Evolutionary conservation across 78 protist species (phyloP).

Genomic region (Capsaspora owczarzaki): DNA sequence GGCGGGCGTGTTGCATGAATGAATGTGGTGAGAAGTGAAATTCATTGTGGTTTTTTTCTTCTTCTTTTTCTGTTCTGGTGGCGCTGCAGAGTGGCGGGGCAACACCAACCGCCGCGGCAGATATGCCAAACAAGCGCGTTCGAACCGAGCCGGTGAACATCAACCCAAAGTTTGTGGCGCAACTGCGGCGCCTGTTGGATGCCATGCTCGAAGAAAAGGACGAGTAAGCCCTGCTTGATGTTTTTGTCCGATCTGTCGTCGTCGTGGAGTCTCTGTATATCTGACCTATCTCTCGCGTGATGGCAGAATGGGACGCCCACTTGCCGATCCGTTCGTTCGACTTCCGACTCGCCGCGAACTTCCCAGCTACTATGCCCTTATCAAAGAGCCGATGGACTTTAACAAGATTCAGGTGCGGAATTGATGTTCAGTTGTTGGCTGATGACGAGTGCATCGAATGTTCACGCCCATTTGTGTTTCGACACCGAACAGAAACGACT

Average conservation of each 20-base stretch:
- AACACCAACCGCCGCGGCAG: too few species aligned
- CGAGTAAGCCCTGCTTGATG: background rate
- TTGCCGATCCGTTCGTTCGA: background rate
- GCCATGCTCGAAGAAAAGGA: background rate
- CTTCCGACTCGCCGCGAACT: background rate
- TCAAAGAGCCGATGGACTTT: conserved; percentile 2
- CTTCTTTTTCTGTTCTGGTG: background rate
- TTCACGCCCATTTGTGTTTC: too few species aligned
- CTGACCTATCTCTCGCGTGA: background rate
- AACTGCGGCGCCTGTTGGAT: background rate
- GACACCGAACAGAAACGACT: too few species aligned
- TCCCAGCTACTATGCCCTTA: conserved; percentile 21
- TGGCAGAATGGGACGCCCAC: background rate
- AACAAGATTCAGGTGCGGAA: background rate
- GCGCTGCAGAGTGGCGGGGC: background rate
- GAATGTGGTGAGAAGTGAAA: too few species aligned
- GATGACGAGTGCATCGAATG: background rate
- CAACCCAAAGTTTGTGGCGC: too few species aligned
- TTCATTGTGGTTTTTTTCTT: background rate
- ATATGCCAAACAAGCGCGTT: too few species aligned
- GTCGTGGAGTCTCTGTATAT: too few species aligned
- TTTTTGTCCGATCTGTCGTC: background rate
- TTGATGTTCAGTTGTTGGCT: background rate
- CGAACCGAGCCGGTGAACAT: too few species aligned
- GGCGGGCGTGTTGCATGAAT: too few species aligned